Conservation (phyloP, 306 rosid genomes). For the Mimosa bimucronata region DNA sequence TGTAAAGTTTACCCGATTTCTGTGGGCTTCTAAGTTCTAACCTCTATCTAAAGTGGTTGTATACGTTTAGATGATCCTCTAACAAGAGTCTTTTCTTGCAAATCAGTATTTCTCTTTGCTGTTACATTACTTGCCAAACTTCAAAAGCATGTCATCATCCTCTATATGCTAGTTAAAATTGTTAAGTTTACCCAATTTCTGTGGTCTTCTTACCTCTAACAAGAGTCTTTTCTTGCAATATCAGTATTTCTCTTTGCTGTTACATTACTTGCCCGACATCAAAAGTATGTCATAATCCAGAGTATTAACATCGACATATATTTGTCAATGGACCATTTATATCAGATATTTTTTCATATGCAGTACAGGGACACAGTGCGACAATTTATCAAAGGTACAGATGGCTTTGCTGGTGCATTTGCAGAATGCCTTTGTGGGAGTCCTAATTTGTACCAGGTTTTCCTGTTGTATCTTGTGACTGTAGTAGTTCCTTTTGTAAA, state of each 20-base stretch:
- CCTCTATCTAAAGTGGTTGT: not conserved
- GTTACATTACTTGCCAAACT: slow-evolving; percentile 31
- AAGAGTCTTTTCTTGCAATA: not conserved
- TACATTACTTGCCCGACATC: slow-evolving; percentile 30
- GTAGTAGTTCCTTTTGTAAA: slow-evolving; percentile 24
- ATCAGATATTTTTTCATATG: slow-evolving; percentile 39
- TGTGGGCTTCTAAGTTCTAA: slow-evolving; percentile 15
- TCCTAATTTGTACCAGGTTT: slow-evolving; percentile 94
- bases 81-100: not conserved
- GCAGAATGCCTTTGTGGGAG: slow-evolving; percentile 97
- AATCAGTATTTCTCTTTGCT: slow-evolving; percentile 25
- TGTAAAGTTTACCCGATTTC: slow-evolving; percentile 21
- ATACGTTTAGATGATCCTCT: slow-evolving; percentile 9
- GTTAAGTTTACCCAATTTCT: slow-evolving; percentile 20
- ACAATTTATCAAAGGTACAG: slow-evolving; percentile 92
- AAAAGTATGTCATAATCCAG: not conserved
- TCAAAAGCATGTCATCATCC: slow-evolving; percentile 10
- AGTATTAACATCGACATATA: slow-evolving; percentile 15
- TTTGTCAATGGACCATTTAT: slow-evolving; percentile 18
- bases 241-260: slow-evolving; percentile 29
- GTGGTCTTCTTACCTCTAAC: slow-evolving; percentile 6
- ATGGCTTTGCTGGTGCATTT: slow-evolving; percentile 92
- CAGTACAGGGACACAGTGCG: slow-evolving; percentile 94
- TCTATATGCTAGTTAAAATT: slow-evolving; percentile 17
- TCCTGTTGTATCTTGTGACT: slow-evolving; percentile 32